Evolutionary conservation across 148 eudicot genomes (phyloP).

Genomic region (Limonium bicolor): DNA sequence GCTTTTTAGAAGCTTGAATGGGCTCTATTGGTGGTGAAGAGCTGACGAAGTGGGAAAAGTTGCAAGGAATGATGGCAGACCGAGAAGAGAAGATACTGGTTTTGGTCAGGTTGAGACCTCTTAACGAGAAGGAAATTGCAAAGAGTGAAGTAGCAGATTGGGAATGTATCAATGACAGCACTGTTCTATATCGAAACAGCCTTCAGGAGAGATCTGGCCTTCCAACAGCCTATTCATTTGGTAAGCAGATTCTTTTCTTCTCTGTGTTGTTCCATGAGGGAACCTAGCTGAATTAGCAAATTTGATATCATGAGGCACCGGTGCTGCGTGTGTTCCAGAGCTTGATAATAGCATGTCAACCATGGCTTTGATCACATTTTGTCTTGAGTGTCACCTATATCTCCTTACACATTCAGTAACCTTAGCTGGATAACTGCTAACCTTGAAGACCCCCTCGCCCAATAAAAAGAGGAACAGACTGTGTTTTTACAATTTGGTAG

Average conservation of each 20-base stretch:
- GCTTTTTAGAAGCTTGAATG: conserved; percentile 21
- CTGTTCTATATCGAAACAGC: conserved; percentile 74
- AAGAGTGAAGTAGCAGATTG: conserved; percentile 76
- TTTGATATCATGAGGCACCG: too few relatives aligned
- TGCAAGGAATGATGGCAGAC: conserved; percentile 26
- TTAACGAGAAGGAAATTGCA: conserved; percentile 69
- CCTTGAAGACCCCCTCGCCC: too few relatives aligned
- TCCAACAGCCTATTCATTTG: conserved; percentile 79
- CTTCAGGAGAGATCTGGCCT: conserved; percentile 94
- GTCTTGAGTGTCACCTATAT: too few relatives aligned
- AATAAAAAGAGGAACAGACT: too few relatives aligned
- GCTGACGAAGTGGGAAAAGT: conserved; percentile 41
- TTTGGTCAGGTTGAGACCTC: conserved; percentile 80
- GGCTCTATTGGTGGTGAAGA: conserved; percentile 60
- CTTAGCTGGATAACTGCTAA: too few relatives aligned
- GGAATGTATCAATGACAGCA: conserved; percentile 86
- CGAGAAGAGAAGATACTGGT: conserved; percentile 87
- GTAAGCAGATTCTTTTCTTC: conserved; percentile 25
- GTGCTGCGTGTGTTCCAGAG: too few relatives aligned
- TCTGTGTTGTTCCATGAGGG: too few relatives aligned
- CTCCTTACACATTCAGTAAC: too few relatives aligned
- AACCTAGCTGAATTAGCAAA: too few relatives aligned
- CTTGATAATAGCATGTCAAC: too few relatives aligned
- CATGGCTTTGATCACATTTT: too few relatives aligned
- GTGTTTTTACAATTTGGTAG: too few relatives aligned